Percentiles rank a stretch among this genome's conserved stretches.
Conservation (phyloP, 1,139 yeast genomes). For the Hansenula sp. region DNA sequence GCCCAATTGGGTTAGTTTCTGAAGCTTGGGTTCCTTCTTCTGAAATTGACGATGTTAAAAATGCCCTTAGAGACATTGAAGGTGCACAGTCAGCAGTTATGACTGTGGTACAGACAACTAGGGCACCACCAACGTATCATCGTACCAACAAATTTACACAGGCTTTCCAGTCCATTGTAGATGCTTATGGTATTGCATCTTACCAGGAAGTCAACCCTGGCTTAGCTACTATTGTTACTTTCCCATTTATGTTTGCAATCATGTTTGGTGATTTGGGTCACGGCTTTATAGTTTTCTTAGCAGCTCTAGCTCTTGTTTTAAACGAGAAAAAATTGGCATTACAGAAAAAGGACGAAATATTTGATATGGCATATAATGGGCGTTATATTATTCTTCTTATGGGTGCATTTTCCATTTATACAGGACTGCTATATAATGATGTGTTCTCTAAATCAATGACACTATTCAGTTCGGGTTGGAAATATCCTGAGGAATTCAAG, state of each 20-base stretch:
- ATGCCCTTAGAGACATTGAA: conserved; percentile 33
- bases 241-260: conserved; percentile 84
- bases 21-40: conserved; percentile 82
- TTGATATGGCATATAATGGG: conserved; percentile 78
- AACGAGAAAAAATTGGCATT: conserved; percentile 56
- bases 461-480: conserved; percentile 70
- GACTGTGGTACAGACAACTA: conserved; percentile 60
- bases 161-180: conserved; percentile 75
- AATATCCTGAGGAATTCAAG: conserved; percentile 60
- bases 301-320: conserved; percentile 54
- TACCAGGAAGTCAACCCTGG: conserved; percentile 82
- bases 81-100: conserved; percentile 59
- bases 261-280: conserved; percentile 90
- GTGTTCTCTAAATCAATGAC: conserved; percentile 76
- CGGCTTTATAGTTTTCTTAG: conserved; percentile 61
- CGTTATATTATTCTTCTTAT: conserved; percentile 68
- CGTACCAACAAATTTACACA: conserved; percentile 72
- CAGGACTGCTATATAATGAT: conserved; percentile 76
- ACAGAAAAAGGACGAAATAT: conserved; percentile 72
- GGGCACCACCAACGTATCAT: conserved; percentile 76
- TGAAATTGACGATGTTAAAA: conserved; percentile 34
- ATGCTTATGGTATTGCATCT: conserved; percentile 76
- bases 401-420: conserved; percentile 78
- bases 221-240: conserved; percentile 72
- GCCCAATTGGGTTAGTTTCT: conserved; percentile 60